phyloP scores from a whole-genome alignment of 1,284 basidiomycete genomes.

The Ustilago shanxiensis region DNA sequence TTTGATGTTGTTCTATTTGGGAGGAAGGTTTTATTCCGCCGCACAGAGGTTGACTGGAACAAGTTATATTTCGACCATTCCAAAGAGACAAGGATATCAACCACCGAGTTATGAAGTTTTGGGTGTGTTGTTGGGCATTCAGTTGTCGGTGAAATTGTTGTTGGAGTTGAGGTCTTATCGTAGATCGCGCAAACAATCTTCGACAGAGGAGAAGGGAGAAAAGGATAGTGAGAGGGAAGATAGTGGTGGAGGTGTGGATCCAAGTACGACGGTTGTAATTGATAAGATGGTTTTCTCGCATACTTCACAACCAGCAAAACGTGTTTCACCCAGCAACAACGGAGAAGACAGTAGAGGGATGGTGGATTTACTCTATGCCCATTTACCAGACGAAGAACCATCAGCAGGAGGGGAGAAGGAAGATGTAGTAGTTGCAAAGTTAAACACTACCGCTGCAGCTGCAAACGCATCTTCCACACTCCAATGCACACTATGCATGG shows the following conservation, averaged over 20 bases:
- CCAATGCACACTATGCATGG: conserved; percentile 70
- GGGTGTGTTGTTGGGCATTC: conserved; percentile 69
- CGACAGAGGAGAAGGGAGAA: background rate
- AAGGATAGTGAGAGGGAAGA: background rate
- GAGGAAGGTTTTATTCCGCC: conserved; percentile 69
- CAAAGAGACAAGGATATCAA: conserved; percentile 41
- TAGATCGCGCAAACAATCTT: conserved; percentile 1
- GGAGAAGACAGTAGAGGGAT: background rate
- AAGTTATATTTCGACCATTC: conserved; percentile 62
- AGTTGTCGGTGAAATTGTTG: conserved; percentile 64
- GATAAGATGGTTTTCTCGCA: conserved; percentile 31
- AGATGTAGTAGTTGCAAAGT: conserved; percentile 17
- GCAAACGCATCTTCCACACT: conserved; percentile 38
- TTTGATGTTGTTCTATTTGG: conserved; percentile 71
- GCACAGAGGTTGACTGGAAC: conserved; percentile 69
- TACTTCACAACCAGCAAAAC: conserved; percentile 41
- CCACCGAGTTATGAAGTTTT: conserved; percentile 70
- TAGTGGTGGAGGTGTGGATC: conserved; percentile 1
- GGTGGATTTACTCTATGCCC: conserved; percentile 36
- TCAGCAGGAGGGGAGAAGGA: conserved; percentile 1
- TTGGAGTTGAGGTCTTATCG: conserved; percentile 17
- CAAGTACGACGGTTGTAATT: conserved; percentile 34
- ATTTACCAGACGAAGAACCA: conserved; percentile 23
- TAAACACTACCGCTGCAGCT: conserved; percentile 37
- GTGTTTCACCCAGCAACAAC: conserved; percentile 8